Evolutionary conservation across 345 rosid species (phyloP).

Genomic region (Odontarrhena argentea): DNA sequence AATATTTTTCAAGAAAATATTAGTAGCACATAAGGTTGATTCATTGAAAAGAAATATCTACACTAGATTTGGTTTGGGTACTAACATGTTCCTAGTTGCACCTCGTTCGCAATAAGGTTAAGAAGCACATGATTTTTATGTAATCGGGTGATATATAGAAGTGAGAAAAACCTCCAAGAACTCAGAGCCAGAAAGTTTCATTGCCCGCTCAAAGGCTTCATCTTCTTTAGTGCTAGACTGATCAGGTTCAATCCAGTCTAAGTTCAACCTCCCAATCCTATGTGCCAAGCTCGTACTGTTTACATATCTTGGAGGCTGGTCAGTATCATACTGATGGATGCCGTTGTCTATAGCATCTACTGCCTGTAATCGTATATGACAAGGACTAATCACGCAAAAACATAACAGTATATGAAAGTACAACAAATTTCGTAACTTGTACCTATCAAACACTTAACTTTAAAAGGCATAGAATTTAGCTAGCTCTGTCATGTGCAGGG

Average conservation of each 20-base stretch:
- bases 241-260: constrained; percentile 84
- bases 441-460: neutral
- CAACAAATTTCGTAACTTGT: neutral
- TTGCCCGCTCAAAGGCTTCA: constrained; percentile 70
- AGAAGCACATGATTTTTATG: neutral
- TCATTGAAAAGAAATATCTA: neutral
- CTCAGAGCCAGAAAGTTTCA: constrained; percentile 76
- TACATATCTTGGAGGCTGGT: constrained; percentile 78
- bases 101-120: neutral
- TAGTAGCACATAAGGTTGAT: neutral
- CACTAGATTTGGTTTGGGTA: constrained; percentile 2
- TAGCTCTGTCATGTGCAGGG: no score
- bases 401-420: neutral
- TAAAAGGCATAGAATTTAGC: neutral
- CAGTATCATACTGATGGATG: constrained; percentile 67
- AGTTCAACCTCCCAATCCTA: constrained; percentile 78
- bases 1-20: neutral
- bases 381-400: neutral
- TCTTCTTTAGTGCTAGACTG: constrained; percentile 77
- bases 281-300: constrained; percentile 65
- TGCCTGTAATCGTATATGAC: constrained; percentile 47
- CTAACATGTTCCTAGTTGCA: neutral
- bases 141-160: neutral
- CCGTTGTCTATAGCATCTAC: constrained; percentile 88
- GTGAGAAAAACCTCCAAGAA: constrained; percentile 54